Evolutionary conservation across 352 stramenopile genomes (phyloP), one percentile per base, ranked within the genome.

Genomic region (Globisporangium irregulare): DNA sequence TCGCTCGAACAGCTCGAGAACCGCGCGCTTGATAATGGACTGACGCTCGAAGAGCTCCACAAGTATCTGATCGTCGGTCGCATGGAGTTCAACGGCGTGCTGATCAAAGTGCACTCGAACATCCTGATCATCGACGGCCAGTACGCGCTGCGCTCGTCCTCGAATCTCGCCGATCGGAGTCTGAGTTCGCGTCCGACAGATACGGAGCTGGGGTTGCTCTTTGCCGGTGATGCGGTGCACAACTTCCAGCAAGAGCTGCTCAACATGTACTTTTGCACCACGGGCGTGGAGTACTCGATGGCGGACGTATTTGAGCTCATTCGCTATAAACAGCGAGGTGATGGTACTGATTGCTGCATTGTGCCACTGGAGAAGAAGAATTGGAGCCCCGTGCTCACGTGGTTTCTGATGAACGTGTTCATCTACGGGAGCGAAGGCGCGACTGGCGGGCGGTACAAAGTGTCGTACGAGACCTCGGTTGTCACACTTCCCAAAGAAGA

Each of bases 21-120:
- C 25, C 78, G 79, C 24, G 83, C 83, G 7, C 59, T 79, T 25
- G 75, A 76, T 14, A 67, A 79, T 24, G 81, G 83, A 14, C 67
- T 93, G 15, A 73, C 75, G 1, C 59, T 68, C 9, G 60, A 82
- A 3, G 64, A 81, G 43, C 61, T 93, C 15, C 73, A 68, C 24
- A 61, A 76, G 36, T 79, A 89, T 43, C 58, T 93, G 12, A 27
- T 88, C 2, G 81, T 91, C 10, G 80, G 74, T 0, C 73, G 79
- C 5, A 72, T 93, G 51, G 74, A 87, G 25, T 62, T 73, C 48
- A 68, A 77, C 41, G 73, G 73, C 20, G 74, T 90, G 43, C 68
- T 90, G 10, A 69, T 93, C 63, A 93, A 93, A 66, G 83, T 93
- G 29, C 85, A 93, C 69, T 93, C 85, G 24, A 93, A 93, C 63